phyloP scores from a whole-genome alignment of 768 basidiomycete species.

The Pleurotus giganteus region DNA sequence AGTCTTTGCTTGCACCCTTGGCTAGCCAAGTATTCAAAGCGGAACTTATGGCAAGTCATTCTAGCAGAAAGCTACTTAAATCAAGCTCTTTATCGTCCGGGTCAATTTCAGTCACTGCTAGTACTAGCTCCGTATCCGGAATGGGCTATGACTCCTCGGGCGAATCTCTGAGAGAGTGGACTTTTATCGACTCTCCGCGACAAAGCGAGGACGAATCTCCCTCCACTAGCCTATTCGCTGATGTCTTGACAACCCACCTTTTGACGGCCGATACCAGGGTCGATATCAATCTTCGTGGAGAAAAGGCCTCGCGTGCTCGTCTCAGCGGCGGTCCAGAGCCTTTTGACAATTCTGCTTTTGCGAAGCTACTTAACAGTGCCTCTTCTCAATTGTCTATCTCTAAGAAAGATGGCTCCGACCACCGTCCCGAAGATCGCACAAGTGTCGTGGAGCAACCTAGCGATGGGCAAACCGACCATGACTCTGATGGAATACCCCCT shows the following conservation, averaged over 20 bases:
- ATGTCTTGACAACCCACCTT: constrained; percentile 1
- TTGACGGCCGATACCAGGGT: not conserved
- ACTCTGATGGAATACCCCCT: not conserved
- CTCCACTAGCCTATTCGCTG: not conserved
- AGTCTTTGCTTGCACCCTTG: constrained; percentile 12
- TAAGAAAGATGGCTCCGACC: not conserved
- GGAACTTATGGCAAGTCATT: constrained; percentile 14
- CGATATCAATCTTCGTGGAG: not conserved
- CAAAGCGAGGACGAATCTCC: not conserved
- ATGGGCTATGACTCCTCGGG: not conserved
- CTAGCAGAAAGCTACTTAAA: constrained; percentile 9
- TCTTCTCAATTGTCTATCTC: not conserved
- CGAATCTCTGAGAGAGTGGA: not conserved
- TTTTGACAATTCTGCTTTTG: constrained; percentile 10
- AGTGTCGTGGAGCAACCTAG: not conserved
- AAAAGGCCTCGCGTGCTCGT: constrained; percentile 8
- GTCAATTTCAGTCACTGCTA: not conserved
- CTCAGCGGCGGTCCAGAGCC: constrained; percentile 6
- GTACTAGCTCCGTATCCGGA: constrained; percentile 3
- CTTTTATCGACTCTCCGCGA: not conserved
- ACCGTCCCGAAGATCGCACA: not conserved
- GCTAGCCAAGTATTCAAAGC: constrained; percentile 19
- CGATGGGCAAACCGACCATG: not conserved
- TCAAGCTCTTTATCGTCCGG: constrained; percentile 2
- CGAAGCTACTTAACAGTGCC: not conserved